Evolutionary conservation across 78 protist species (phyloP).

Genomic region (Carpediemonas membranifera): DNA sequence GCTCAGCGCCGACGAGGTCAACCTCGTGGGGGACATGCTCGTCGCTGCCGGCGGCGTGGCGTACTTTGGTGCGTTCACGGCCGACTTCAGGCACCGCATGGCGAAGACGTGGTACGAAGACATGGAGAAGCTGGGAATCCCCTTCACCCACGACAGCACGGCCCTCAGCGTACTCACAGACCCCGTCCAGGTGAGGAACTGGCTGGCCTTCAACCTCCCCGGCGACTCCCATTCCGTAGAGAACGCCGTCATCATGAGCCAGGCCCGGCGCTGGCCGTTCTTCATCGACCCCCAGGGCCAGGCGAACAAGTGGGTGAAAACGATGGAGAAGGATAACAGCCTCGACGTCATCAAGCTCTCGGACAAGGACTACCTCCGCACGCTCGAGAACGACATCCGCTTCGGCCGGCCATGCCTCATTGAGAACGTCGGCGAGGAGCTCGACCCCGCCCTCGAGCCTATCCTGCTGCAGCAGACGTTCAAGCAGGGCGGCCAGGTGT

Average conservation of each 20-base stretch:
- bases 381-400: constrained; percentile 20
- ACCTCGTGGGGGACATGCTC: constrained; percentile 34
- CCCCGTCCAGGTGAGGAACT: constrained; percentile 46
- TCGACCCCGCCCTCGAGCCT: constrained; percentile 73
- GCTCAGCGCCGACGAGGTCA: background rate
- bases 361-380: constrained; percentile 33
- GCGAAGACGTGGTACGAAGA: constrained; percentile 32
- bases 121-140: constrained; percentile 16
- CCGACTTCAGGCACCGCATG: constrained; percentile 31
- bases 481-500: constrained; percentile 19
- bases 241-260: constrained; percentile 59
- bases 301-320: constrained; percentile 70
- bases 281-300: constrained; percentile 74
- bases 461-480: constrained; percentile 55
- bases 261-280: constrained; percentile 66
- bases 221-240: constrained; percentile 54
- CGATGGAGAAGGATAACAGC: constrained; percentile 35
- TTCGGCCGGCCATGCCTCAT: constrained; percentile 63
- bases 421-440: constrained; percentile 62
- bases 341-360: constrained; percentile 47
- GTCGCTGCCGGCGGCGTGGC: constrained; percentile 54
- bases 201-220: constrained; percentile 67
- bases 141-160: constrained; percentile 7
- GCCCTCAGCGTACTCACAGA: constrained; percentile 37
- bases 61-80: constrained; percentile 69